Evolutionary conservation across 164 flowering plant genomes (phyloP), one percentile per base, ranked within the genome.

Genomic region (Liquidambar formosana): DNA sequence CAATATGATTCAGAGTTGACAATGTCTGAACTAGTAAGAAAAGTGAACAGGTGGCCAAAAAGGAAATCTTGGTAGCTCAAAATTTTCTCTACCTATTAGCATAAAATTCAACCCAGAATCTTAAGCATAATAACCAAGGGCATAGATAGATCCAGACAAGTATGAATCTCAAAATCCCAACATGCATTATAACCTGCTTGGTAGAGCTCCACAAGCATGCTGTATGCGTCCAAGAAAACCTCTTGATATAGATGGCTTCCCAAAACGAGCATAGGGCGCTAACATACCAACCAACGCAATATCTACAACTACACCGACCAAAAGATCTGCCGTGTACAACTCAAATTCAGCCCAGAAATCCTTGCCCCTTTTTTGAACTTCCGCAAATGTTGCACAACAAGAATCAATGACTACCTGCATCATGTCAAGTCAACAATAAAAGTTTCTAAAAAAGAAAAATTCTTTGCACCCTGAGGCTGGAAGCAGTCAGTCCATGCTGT

Each of bases 291-390:
- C 99, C 76, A 95, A 79, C 71, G 97, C 98, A 76, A 91, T 64
- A 44, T 90, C 70, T 43, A 93, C 98, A 62, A 86, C 96, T 23
- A 87, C 67, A 27, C 98, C 98, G 67, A 93, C 97, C 75, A 89
- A 80, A 63, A 91, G 85, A 80, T 93, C 98, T 0, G 98, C 98
- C 69, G 73, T 77, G 75, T 88, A 95, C 80, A 95, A 80, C 81
- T 95, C 99, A 82, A 93, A 95, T 63, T 95, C 97, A 10, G 93
- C 73, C 97, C 99, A 95, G 70, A 95, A 95, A 69, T 95, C 93
- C 75, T 95, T 85, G 16, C 97, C 99, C 66, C 99, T 86, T 72
- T 93, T 93, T 64, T 90, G 95, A 75, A 88, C 84, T 85, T 95
- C 97, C 9, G 97, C 99, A 82, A 90, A 85, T 45, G 99, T 95